Conservation (phyloP, 495 filamentous ascomycete species). For the Choiromyces venosus region DNA sequence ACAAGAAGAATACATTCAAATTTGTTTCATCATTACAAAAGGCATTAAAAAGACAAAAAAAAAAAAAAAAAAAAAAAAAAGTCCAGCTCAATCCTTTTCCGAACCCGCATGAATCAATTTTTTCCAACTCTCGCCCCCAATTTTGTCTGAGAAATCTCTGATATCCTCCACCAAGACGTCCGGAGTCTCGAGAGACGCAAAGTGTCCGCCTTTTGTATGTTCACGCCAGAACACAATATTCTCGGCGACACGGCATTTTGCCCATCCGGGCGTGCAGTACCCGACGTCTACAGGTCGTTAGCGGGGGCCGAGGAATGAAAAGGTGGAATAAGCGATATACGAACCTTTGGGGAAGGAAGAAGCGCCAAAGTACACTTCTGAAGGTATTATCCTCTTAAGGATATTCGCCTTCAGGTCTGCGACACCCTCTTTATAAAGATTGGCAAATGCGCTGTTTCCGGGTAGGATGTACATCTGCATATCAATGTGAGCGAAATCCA, state of each 20-base stretch:
- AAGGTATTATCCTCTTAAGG: conserved; percentile 20
- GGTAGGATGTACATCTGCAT: conserved; percentile 24
- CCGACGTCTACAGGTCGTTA: conserved; percentile 46
- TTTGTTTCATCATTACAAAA: not conserved
- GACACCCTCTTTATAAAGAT: conserved; percentile 56
- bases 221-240: conserved; percentile 52
- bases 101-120: conserved; percentile 25
- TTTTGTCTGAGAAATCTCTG: conserved; percentile 52
- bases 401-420: conserved; percentile 26
- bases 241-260: conserved; percentile 47
- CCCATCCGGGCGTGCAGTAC: conserved; percentile 51
- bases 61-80: not conserved
- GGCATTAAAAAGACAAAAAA: not conserved
- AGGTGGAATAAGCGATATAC: not conserved
- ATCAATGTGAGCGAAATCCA: not conserved
- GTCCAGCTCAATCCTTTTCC: conserved; percentile 42
- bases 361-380: conserved; percentile 53
- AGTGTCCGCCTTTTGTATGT: conserved; percentile 57
- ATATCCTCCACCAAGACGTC: conserved; percentile 54
- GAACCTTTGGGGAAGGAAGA: conserved; percentile 46
- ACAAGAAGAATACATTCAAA: not conserved
- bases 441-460: conserved; percentile 52
- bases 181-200: conserved; percentile 57
- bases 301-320: not conserved
- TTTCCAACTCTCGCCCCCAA: conserved; percentile 42